phyloP scores from a whole-genome alignment of 2,329 filamentous ascomycete species.

The Lecanoromycetidae sp. region DNA sequence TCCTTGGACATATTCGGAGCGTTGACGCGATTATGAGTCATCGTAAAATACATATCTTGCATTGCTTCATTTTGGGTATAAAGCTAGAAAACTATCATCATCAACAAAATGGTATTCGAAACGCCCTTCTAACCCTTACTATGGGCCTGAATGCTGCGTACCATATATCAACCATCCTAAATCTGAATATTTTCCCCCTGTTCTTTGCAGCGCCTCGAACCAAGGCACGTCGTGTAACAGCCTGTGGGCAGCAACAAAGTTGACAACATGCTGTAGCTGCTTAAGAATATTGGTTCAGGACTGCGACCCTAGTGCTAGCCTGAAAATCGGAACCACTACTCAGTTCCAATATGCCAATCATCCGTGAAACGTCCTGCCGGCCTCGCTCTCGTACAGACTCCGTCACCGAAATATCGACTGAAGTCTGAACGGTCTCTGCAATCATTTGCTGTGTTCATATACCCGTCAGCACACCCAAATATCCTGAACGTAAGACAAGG shows the following conservation, averaged over 20 bases:
- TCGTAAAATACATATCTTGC: no score
- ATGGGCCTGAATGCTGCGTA: no score
- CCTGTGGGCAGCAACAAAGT: not conserved
- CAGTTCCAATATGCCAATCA: constrained; percentile 52
- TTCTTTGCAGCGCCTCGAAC: no score
- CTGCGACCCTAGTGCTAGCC: constrained; percentile 46
- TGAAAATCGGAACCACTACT: constrained; percentile 48
- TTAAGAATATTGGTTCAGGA: constrained; percentile 31
- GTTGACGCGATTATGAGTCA: no score
- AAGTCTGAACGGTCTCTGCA: constrained; percentile 30
- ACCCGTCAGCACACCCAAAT: not conserved
- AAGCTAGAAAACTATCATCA: no score
- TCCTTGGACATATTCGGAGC: no score
- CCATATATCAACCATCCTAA: no score
- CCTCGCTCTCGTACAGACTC: constrained; percentile 51
- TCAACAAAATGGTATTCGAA: no score
- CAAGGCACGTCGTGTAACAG: no score
- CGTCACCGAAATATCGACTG: constrained; percentile 22
- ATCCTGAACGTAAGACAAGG: not conserved
- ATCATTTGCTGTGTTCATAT: constrained; percentile 28
- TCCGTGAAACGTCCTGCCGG: constrained; percentile 47
- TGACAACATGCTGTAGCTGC: not conserved
- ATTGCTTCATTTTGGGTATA: no score
- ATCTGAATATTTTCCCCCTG: not conserved
- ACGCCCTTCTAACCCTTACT: no score